Conservation (phyloP, 768 basidiomycete genomes). For the Tricholomella constricta region DNA sequence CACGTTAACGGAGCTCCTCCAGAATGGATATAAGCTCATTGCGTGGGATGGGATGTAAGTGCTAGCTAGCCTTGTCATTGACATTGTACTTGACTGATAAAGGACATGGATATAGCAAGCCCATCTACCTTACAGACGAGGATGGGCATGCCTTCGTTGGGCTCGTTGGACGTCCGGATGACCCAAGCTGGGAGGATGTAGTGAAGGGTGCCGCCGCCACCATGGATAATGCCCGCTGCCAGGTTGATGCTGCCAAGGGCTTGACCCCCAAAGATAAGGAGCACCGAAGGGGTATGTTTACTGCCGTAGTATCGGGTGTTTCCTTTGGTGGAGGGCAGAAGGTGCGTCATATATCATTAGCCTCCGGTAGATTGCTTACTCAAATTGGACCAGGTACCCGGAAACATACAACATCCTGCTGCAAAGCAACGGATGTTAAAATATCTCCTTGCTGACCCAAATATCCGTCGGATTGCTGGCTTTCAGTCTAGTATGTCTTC, state of each 20-base stretch:
- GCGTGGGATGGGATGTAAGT: no score
- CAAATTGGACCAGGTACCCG: neutral
- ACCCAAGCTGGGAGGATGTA: neutral
- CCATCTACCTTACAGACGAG: no score
- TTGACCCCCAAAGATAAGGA: no score
- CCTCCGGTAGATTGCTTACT: neutral
- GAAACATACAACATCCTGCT: neutral
- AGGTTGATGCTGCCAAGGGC: neutral
- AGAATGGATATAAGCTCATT: no score
- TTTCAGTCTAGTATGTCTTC: neutral
- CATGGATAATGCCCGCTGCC: neutral
- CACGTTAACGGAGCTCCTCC: no score
- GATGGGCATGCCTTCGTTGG: no score
- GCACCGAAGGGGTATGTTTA: neutral
- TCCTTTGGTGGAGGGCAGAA: neutral
- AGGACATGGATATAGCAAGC: no score
- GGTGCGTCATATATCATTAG: neutral
- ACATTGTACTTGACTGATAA: no score
- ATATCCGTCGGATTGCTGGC: neutral
- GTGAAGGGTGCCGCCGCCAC: neutral
- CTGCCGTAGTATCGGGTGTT: neutral
- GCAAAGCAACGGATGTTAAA: neutral
- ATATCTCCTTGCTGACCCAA: neutral
- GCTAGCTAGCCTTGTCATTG: no score
- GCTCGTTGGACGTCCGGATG: neutral